These are phyloP conservation scores for Chimonanthus praecox DNA, from an alignment of 164 flowering plant species.

Conservation along the genomic window DNA sequence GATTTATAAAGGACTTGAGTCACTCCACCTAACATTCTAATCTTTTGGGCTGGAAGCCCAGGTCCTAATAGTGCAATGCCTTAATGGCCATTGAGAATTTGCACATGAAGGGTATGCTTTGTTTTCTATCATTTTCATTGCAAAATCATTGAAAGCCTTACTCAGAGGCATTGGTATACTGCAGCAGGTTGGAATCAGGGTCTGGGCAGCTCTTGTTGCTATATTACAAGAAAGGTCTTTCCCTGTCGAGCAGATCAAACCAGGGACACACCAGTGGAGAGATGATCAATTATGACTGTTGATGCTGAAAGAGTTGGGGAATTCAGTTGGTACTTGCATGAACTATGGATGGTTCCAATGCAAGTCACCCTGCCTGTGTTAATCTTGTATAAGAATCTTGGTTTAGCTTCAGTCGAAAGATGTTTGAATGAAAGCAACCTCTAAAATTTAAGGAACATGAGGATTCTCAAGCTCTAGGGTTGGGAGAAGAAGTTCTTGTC, in stretches of 20 bases:
- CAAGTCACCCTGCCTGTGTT: conserved; percentile 49
- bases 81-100: conserved; percentile 35
- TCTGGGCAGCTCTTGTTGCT: conserved; percentile 41
- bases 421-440: conserved; percentile 58
- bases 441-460: conserved; percentile 75
- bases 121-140: conserved; percentile 42
- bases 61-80: conserved; percentile 37
- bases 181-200: conserved; percentile 43
- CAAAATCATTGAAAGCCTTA: conserved; percentile 62
- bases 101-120: conserved; percentile 46
- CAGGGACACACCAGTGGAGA: conserved; percentile 61
- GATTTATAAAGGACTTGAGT: too few relatives aligned
- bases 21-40: too few relatives aligned
- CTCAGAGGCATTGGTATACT: conserved; percentile 52
- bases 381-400: conserved; percentile 60
- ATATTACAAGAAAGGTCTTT: conserved; percentile 49
- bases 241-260: conserved; percentile 57
- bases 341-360: conserved; percentile 54
- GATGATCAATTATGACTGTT: conserved; percentile 69
- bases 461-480: conserved; percentile 72
- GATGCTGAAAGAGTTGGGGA: conserved; percentile 67
- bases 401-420: conserved; percentile 65
- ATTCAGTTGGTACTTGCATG: conserved; percentile 60
- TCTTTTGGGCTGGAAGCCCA: too few relatives aligned
- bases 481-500: conserved; percentile 78